Evolutionary conservation across 2,329 filamentous ascomycete species (phyloP), one percentile per base, ranked within the genome.

Genomic region (Epichloe typhina): DNA sequence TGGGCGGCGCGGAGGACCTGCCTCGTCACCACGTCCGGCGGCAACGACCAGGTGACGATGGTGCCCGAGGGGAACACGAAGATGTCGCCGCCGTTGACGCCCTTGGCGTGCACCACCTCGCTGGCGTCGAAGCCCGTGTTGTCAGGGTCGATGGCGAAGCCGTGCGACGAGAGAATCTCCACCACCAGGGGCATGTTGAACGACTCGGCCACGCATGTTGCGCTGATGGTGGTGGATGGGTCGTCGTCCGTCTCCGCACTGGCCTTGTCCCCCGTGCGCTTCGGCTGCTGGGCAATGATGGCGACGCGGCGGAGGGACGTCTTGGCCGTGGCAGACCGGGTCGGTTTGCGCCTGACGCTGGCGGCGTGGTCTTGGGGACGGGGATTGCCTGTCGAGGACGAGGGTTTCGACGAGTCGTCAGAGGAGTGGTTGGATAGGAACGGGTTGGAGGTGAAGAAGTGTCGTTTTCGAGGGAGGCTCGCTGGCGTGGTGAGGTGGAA

Each of bases 61-160:
- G 90, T 95, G 11, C 93, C 93, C 0, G 90, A 95, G 8, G 91
- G 89, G 58, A 98, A 98, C 51, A 98, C 83, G 63, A 97, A 97
- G 47, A 97, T 81, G 68, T 98, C 93, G 36, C 89, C 90, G 52
- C 80, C 74, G 62, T 80, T 77, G 53, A 76, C 72, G 8, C 74
- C 73, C 48, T 78, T 71, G 6, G 79, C 80, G 60, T 84, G 80
- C 46, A 84, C 76, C 5, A 84, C 79, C 59, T 83, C 79, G 55
- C 72, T 72, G 45, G 73, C 69, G 56, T 82, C 78, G 57, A 84
- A 82, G 13, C 73, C 76, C 12, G 75, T 80, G 46, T 67, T 69
- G 57, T 84, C 78, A 2, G 80, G 80, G 58, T 84, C 79, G 49
- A 83, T 74, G 40, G 69, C 66, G 61, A 82, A 83, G 46, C 77